A percentile compares a stretch with the other conserved stretches of the same genome.
Evolutionary conservation across 176 grass and related monocot genomes (phyloP).

Genomic region (maize (Zea mays)): Zm-B73-REFERENCE-NAM-5.0 NC_050105.1:138654501-138655000

Average conservation of each 20-base stretch:
- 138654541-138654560: slow-evolving; percentile 83
- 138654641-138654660: neutral
- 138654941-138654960: no score
- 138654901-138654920: no score
- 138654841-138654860: no score
- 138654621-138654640: neutral
- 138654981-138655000: neutral
- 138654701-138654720: neutral
- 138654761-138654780: neutral
- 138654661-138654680: slow-evolving; percentile 54
- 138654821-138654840: no score
- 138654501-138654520: no score
- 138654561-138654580: slow-evolving; percentile 82
- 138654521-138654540: slow-evolving; percentile 62
- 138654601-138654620: neutral
- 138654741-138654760: slow-evolving; percentile 24
- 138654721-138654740: neutral
- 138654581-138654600: slow-evolving; percentile 31
- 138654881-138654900: no score
- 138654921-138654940: no score
- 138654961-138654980: neutral
- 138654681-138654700: neutral
- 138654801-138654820: neutral
- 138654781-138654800: neutral
- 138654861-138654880: no score